Evolutionary conservation across 257 asterid genomes (phyloP).

Genomic region (Fraxinus excelsior): DNA sequence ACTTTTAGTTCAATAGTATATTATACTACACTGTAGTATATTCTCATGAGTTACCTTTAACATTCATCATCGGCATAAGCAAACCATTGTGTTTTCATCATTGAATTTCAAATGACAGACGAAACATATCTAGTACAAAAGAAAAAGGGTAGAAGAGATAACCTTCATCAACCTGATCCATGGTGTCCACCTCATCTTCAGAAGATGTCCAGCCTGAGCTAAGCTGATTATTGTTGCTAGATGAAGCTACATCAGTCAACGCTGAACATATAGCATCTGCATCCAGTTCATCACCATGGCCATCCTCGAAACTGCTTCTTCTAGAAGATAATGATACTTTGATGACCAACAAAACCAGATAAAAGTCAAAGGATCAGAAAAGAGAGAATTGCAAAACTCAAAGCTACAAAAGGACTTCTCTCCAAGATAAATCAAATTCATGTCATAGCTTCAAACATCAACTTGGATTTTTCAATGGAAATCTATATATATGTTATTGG

Average conservation of each 20-base stretch:
- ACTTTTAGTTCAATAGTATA: background rate
- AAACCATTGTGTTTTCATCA: background rate
- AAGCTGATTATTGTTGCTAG: conserved; percentile 56
- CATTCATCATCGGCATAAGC: background rate
- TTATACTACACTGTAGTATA: background rate
- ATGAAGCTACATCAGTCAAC: conserved; percentile 74
- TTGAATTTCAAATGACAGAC: background rate
- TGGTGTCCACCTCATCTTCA: conserved; percentile 75
- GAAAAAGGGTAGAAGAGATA: conserved; percentile 8
- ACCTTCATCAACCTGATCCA: conserved; percentile 83
- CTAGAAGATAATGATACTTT: conserved; percentile 68
- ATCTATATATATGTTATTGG: background rate
- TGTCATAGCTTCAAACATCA: background rate
- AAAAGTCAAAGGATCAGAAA: background rate
- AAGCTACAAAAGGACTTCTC: background rate
- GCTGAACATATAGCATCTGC: conserved; percentile 79
- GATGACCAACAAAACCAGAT: background rate
- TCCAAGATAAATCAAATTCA: conserved; percentile 2
- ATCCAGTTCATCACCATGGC: conserved; percentile 47
- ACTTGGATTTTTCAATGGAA: background rate
- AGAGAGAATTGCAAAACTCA: background rate
- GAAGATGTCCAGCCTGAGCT: conserved; percentile 83
- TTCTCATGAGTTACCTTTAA: background rate
- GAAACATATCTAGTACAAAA: background rate
- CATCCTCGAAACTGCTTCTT: conserved; percentile 56